These are phyloP conservation scores for Domatiomyces catenatus DNA, from an alignment of 2,329 filamentous ascomycete genomes.

Conservation along the genomic window DNA sequence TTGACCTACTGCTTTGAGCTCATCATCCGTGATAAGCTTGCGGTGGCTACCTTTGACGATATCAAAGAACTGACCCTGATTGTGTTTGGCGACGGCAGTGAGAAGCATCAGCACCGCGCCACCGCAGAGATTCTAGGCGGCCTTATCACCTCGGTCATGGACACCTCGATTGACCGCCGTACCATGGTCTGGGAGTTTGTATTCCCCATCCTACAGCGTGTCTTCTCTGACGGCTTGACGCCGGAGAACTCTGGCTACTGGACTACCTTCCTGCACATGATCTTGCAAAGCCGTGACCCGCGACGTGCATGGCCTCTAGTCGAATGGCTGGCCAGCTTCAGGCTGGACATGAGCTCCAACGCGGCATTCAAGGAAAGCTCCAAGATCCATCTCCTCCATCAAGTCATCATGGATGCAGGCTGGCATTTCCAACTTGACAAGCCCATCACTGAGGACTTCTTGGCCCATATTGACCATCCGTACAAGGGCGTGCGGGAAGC, in stretches of 20 bases:
- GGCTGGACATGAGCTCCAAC: constrained; percentile 85
- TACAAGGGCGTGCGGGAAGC: constrained; percentile 95
- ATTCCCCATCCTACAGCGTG: constrained; percentile 69
- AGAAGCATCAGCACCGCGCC: constrained; percentile 94
- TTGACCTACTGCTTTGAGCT: constrained; percentile 83
- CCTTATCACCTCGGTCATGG: constrained; percentile 63
- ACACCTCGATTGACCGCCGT: constrained; percentile 58
- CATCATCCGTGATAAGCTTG: constrained; percentile 59
- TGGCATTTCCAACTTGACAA: constrained; percentile 93
- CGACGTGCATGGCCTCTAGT: constrained; percentile 74
- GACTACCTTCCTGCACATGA: constrained; percentile 82
- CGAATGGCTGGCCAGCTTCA: constrained; percentile 67
- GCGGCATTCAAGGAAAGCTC: constrained; percentile 98
- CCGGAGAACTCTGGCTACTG: constrained; percentile 92
- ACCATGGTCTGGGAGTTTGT: constrained; percentile 75
- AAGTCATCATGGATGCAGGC: constrained; percentile 70
- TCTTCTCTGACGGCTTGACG: constrained; percentile 82
- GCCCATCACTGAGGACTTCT: constrained; percentile 76
- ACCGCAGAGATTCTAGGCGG: constrained; percentile 87
- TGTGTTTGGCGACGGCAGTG: constrained; percentile 80
- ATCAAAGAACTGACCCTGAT: constrained; percentile 64
- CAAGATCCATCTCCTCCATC: constrained; percentile 81
- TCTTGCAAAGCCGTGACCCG: constrained; percentile 78
- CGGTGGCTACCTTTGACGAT: constrained; percentile 67
- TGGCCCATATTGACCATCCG: constrained; percentile 84